Conservation (phyloP, 768 basidiomycete species). For the Crassisporium funariophilum region DNA sequence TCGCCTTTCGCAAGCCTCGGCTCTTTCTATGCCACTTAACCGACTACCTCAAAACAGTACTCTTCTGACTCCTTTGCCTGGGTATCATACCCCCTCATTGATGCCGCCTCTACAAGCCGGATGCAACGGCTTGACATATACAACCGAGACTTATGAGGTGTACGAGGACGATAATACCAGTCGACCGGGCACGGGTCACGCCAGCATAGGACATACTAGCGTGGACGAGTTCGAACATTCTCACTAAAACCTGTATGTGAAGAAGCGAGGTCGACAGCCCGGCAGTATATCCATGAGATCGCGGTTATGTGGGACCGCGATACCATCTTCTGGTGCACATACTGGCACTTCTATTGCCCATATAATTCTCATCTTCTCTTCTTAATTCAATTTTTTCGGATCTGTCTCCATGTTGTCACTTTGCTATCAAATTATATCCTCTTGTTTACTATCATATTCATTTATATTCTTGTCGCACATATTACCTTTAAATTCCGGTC, state of each 20-base stretch:
- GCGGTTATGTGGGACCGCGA: too few relatives aligned
- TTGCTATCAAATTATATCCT: background rate
- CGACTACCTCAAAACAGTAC: slow-evolving; percentile 67
- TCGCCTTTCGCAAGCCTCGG: slow-evolving; percentile 13
- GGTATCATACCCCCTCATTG: slow-evolving; percentile 51
- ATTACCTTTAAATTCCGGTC: too few relatives aligned
- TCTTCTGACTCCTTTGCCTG: slow-evolving; percentile 68
- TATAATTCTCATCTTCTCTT: background rate
- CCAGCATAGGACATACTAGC: slow-evolving; percentile 18
- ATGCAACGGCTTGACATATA: slow-evolving; percentile 17
- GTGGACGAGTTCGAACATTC: slow-evolving; percentile 21
- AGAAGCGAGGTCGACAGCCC: background rate
- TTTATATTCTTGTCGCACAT: background rate
- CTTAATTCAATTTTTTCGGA: background rate
- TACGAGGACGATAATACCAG: slow-evolving; percentile 40
- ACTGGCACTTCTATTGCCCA: too few relatives aligned
- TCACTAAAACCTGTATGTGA: slow-evolving; percentile 19
- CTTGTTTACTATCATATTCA: too few relatives aligned
- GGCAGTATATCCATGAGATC: too few relatives aligned
- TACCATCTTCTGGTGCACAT: too few relatives aligned
- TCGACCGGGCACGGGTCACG: slow-evolving; percentile 22
- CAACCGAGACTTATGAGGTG: slow-evolving; percentile 36
- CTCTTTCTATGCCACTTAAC: slow-evolving; percentile 27
- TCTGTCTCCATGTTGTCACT: background rate
- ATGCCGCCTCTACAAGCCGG: slow-evolving; percentile 33